phyloP scores from a whole-genome alignment of 2,329 filamentous ascomycete genomes.

The Neodidymelliopsis sp. region DNA sequence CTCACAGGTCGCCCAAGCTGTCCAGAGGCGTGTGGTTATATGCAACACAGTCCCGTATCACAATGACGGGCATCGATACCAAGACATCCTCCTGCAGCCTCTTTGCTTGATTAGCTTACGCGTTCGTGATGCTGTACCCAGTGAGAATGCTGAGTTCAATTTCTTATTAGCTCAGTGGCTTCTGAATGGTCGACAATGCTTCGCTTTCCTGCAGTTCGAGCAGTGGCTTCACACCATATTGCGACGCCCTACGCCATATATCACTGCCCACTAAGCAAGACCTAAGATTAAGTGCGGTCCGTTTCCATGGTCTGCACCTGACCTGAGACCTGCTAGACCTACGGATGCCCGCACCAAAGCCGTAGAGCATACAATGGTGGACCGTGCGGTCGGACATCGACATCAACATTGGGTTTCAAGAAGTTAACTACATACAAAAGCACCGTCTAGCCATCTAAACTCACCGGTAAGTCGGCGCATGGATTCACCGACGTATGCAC shows the following conservation, averaged over 20 bases:
- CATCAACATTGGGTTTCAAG: slow-evolving; percentile 11
- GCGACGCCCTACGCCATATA: neutral
- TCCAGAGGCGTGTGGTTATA: slow-evolving; percentile 5
- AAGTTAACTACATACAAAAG: slow-evolving; percentile 5
- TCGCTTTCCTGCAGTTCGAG: neutral
- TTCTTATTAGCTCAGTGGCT: neutral
- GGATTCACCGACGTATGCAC: slow-evolving; percentile 19
- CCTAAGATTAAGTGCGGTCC: neutral
- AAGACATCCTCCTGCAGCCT: slow-evolving; percentile 31
- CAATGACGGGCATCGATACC: slow-evolving; percentile 22
- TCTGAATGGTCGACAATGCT: neutral
- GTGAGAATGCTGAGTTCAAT: neutral
- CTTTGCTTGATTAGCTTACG: slow-evolving; percentile 38
- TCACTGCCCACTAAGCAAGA: neutral
- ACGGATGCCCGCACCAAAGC: slow-evolving; percentile 31
- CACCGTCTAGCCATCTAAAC: neutral
- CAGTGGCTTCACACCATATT: neutral
- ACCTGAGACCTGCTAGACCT: slow-evolving; percentile 12
- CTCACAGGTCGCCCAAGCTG: slow-evolving; percentile 7
- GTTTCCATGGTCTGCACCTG: slow-evolving; percentile 5
- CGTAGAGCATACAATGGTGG: slow-evolving; percentile 17
- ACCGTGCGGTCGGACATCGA: slow-evolving; percentile 29
- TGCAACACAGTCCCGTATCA: slow-evolving; percentile 21
- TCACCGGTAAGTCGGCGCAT: slow-evolving; percentile 26
- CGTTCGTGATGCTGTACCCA: slow-evolving; percentile 19